phyloP scores from a whole-genome alignment of 2,329 filamentous ascomycete species.

The Botryosphaeria agaves region DNA sequence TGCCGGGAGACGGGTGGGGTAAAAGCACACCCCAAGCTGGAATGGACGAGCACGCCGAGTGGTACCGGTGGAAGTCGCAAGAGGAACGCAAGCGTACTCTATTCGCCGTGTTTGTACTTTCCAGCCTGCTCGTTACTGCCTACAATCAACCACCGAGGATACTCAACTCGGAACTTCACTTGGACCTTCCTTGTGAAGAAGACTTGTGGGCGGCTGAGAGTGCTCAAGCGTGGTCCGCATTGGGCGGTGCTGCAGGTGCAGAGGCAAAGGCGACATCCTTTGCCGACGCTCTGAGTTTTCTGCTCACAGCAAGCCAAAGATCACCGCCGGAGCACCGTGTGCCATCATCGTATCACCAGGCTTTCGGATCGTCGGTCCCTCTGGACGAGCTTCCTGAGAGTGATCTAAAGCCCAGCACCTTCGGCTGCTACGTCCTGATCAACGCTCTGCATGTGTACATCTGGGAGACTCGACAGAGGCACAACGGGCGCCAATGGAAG shows the following conservation, averaged over 20 bases:
- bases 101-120: slow-evolving; percentile 79
- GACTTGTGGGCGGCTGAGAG: slow-evolving; percentile 75
- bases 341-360: slow-evolving; percentile 21
- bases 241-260: slow-evolving; percentile 53
- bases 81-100: slow-evolving; percentile 90
- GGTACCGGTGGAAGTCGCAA: slow-evolving; percentile 72
- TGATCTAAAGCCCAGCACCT: slow-evolving; percentile 68
- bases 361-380: slow-evolving; percentile 29
- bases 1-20: slow-evolving; percentile 8
- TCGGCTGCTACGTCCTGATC: slow-evolving; percentile 81
- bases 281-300: slow-evolving; percentile 60
- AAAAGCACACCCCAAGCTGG: slow-evolving; percentile 26
- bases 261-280: slow-evolving; percentile 61
- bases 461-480: slow-evolving; percentile 87
- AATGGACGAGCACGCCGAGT: slow-evolving; percentile 48
- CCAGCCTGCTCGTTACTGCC: slow-evolving; percentile 75
- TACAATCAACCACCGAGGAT: slow-evolving; percentile 87
- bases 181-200: slow-evolving; percentile 86
- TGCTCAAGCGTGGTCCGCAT: slow-evolving; percentile 61
- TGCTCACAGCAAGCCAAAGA: slow-evolving; percentile 61
- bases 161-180: slow-evolving; percentile 81
- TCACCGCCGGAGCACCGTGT: slow-evolving; percentile 25
- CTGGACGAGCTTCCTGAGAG: slow-evolving; percentile 36
- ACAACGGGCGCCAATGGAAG: slow-evolving; percentile 79
- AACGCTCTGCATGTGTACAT: slow-evolving; percentile 96